Evolutionary conservation across 306 rosid species (phyloP).

Genomic region (Chamaecrista fasciculata): DNA sequence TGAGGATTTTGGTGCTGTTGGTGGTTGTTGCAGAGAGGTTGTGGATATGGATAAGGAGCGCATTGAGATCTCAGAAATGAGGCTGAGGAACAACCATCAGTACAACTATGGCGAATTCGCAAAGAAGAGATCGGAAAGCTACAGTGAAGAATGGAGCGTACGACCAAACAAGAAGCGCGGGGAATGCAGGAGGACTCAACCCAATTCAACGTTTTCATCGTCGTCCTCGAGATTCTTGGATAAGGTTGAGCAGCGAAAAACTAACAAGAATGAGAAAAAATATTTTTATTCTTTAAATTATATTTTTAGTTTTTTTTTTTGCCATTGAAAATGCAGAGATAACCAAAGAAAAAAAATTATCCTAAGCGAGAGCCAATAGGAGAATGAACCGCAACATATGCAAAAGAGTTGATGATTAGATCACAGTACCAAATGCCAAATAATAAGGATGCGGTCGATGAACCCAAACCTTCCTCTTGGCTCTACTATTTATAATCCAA

Average conservation of each 20-base stretch:
- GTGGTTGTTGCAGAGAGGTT: slow-evolving; percentile 15
- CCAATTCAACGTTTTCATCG: background rate
- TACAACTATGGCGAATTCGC: background rate
- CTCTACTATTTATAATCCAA: too few relatives aligned
- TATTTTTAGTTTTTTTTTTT: too few relatives aligned
- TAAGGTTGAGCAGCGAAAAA: background rate
- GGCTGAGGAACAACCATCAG: background rate
- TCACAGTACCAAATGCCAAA: too few relatives aligned
- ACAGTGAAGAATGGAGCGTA: background rate
- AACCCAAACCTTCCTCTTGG: too few relatives aligned
- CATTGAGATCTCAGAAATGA: slow-evolving; percentile 35
- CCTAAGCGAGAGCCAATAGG: too few relatives aligned
- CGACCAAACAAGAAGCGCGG: background rate
- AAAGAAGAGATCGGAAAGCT: background rate
- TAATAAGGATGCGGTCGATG: too few relatives aligned
- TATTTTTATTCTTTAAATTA: background rate
- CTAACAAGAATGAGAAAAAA: too few relatives aligned
- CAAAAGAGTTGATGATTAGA: too few relatives aligned
- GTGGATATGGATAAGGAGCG: slow-evolving; percentile 32
- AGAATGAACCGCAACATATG: too few relatives aligned
- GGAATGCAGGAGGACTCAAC: background rate
- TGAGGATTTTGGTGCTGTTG: slow-evolving; percentile 28
- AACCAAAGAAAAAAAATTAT: too few relatives aligned
- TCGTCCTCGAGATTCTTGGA: background rate
- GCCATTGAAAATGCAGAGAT: too few relatives aligned